Evolutionary conservation across 768 basidiomycete species (phyloP), one percentile per base, ranked within the genome.

Genomic region (Pholiota microspora): DNA sequence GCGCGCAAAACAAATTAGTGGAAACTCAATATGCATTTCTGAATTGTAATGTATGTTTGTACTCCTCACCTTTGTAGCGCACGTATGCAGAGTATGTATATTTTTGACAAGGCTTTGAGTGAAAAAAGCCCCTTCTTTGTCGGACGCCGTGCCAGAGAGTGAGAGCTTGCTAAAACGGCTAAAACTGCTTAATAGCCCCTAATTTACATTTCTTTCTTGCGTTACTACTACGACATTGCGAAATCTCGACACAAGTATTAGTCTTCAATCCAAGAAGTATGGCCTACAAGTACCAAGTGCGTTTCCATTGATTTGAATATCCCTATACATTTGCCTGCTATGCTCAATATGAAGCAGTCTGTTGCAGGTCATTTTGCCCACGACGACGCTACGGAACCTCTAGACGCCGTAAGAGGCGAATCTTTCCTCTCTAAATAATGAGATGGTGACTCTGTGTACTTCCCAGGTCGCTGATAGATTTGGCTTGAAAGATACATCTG

Each of bases 321-420:
- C 31, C 31, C 7, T 31, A 31, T 31, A 6, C 31, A 31, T 6
- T 6, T 12, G 4, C 10, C 34, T 6, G 35, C 4, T 36, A 36
- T 16, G 13, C 13, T 16, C 35, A 36, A 36, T 7, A 36, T 38
- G 38, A 10, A n/a, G 9, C 45, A 67, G 63, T 55, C 51, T 31
- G 32, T 63, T 45, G 45, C 55, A 35, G 65, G 65, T 15, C 61
- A 60, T 45, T 67, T 64, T 40, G 32, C 50, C 18, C 60, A 64
- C 29, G 65, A 67, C 44, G 56, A 58, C 31, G 36, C 44, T 13
- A 34, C 28, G 4, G 40, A 50, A n/a, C 34, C 34, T 4, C 50
- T 51, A 10, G 10, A 60, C 27, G 57, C 54, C 24, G 58, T 61
- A 35, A 56, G 60, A 35, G 44, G 4, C 18, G 23, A 21, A 16